These are phyloP conservation scores for Capsella rubella DNA, from an alignment of 441 rosid genomes.

Conservation along the genomic window DNA sequence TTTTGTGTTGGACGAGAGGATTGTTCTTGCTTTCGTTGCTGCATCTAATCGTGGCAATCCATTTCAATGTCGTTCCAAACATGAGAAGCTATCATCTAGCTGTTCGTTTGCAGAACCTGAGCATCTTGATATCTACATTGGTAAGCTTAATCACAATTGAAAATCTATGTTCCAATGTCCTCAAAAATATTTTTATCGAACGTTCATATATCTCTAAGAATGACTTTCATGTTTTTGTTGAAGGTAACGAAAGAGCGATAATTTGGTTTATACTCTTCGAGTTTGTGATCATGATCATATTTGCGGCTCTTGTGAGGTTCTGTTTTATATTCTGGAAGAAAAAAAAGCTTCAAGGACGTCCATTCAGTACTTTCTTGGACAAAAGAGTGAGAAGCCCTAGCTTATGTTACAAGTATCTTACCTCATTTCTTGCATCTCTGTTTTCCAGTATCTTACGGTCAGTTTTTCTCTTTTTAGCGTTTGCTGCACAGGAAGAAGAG, in stretches of 20 bases:
- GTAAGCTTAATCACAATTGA: slow-evolving; percentile 34
- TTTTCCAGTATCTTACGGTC: slow-evolving; percentile 46
- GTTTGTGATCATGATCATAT: slow-evolving; percentile 59
- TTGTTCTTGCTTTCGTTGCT: slow-evolving; percentile 73
- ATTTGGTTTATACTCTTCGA: slow-evolving; percentile 72
- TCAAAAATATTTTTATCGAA: not conserved
- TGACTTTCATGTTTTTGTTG: slow-evolving; percentile 6
- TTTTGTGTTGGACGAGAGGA: slow-evolving; percentile 70
- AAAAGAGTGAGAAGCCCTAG: slow-evolving; percentile 65
- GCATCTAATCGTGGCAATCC: slow-evolving; percentile 75
- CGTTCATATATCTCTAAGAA: not conserved
- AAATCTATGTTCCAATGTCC: not conserved
- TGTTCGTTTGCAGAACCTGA: slow-evolving; percentile 70
- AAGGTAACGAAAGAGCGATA: slow-evolving; percentile 65
- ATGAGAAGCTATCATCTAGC: slow-evolving; percentile 63
- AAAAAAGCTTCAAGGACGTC: slow-evolving; percentile 71
- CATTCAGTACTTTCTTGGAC: slow-evolving; percentile 66
- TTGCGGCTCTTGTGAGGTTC: slow-evolving; percentile 69
- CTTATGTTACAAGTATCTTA: slow-evolving; percentile 4
- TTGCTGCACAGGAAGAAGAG: slow-evolving; percentile 73
- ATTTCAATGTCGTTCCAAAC: slow-evolving; percentile 62
- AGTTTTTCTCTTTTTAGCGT: slow-evolving; percentile 52
- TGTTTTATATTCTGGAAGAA: slow-evolving; percentile 89
- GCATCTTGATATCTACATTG: slow-evolving; percentile 55
- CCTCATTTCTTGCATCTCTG: not conserved